Conservation (phyloP, 2,329 filamentous ascomycete genomes). For the Epichloe sibirici region DNA sequence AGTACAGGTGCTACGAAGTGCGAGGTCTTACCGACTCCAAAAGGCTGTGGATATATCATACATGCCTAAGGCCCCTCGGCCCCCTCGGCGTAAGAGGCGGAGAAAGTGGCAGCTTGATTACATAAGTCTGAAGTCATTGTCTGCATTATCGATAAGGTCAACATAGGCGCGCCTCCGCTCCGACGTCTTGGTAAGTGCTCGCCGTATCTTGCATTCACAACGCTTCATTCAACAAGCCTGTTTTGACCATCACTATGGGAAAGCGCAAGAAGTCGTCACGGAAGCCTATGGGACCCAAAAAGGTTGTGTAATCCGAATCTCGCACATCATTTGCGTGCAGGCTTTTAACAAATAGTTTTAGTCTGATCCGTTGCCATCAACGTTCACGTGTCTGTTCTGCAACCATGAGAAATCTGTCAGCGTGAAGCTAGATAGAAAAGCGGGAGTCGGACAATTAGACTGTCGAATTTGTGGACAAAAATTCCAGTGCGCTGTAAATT, state of each 20-base stretch:
- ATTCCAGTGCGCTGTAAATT: slow-evolving; percentile 89
- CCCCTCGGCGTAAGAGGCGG: too few species aligned
- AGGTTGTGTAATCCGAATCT: slow-evolving; percentile 37
- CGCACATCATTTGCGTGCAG: background rate
- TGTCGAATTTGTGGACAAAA: slow-evolving; percentile 92
- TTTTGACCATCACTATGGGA: slow-evolving; percentile 44
- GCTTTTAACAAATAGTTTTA: slow-evolving; percentile 16
- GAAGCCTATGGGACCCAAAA: slow-evolving; percentile 73
- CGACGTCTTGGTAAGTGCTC: background rate
- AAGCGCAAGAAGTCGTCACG: slow-evolving; percentile 89
- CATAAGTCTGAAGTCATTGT: too few species aligned
- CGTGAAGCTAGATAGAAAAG: slow-evolving; percentile 89
- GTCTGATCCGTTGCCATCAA: slow-evolving; percentile 62
- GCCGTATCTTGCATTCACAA: background rate
- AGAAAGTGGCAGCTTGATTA: too few species aligned
- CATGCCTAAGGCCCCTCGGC: too few species aligned
- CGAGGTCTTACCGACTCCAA: too few species aligned
- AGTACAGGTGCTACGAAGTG: too few species aligned
- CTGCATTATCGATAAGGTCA: background rate
- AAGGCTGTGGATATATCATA: too few species aligned
- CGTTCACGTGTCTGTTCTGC: slow-evolving; percentile 97
- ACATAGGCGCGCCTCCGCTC: background rate
- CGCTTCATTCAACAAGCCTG: background rate
- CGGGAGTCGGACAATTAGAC: slow-evolving; percentile 68
- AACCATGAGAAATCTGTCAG: slow-evolving; percentile 90